phyloP scores from a whole-genome alignment of 352 stramenopile genomes.

The Albugo candida region DNA sequence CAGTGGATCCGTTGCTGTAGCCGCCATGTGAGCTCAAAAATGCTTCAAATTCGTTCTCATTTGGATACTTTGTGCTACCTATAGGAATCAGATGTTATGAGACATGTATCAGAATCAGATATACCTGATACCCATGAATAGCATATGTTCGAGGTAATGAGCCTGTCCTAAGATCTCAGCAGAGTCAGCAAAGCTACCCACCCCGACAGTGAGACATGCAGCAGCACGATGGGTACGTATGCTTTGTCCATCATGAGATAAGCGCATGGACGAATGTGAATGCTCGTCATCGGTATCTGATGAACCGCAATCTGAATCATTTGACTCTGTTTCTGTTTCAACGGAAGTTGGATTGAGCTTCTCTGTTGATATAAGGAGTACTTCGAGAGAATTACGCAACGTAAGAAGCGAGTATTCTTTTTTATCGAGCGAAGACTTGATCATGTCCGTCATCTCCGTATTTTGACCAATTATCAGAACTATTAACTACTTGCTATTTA shows the following conservation, averaged over 20 bases:
- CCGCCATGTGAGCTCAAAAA: slow-evolving; percentile 80
- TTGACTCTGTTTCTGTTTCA: slow-evolving; percentile 7
- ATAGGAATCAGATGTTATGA: background rate
- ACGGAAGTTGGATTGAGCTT: slow-evolving; percentile 16
- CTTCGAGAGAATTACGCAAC: slow-evolving; percentile 53
- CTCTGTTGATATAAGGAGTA: slow-evolving; percentile 45
- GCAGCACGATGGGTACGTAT: slow-evolving; percentile 20
- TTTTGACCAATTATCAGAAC: no score
- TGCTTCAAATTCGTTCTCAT: slow-evolving; percentile 85
- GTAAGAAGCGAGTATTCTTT: slow-evolving; percentile 76
- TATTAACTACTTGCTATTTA: no score
- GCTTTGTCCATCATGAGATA: slow-evolving; percentile 1
- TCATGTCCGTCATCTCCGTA: slow-evolving; percentile 26
- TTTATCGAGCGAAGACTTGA: slow-evolving; percentile 56
- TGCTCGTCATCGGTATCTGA: background rate
- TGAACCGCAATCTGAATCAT: background rate
- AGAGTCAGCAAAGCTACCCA: slow-evolving; percentile 55
- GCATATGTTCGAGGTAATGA: slow-evolving; percentile 92
- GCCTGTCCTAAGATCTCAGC: slow-evolving; percentile 52
- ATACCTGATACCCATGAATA: slow-evolving; percentile 79
- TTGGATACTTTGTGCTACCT: slow-evolving; percentile 79
- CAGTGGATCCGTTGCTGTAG: slow-evolving; percentile 83
- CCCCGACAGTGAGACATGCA: slow-evolving; percentile 44
- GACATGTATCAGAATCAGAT: background rate
- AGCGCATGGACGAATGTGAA: no score